Conservation (phyloP, 805 yeast species). For the Metschnikowia rubicola region DNA sequence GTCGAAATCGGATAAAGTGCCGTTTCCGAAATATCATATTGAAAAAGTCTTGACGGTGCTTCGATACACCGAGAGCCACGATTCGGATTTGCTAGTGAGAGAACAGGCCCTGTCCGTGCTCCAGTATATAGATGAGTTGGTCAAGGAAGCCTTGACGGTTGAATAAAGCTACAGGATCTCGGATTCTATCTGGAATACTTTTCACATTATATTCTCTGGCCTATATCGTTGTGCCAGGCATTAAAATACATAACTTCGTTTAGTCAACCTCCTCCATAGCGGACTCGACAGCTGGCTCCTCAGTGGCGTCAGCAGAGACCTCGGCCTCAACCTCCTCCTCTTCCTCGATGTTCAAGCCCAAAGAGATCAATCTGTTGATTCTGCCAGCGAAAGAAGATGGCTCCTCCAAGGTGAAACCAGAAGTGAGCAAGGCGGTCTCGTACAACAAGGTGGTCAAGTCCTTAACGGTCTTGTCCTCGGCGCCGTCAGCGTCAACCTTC, state of each 20-base stretch:
- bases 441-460: conserved; percentile 93
- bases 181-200: neutral
- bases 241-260: conserved; percentile 18
- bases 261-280: conserved; percentile 99
- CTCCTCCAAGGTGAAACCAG: conserved; percentile 98
- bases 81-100: conserved; percentile 54
- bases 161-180: neutral
- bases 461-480: conserved; percentile 97
- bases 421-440: conserved; percentile 97
- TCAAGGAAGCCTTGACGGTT: conserved; percentile 8
- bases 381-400: conserved; percentile 96
- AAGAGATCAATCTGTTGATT: conserved; percentile 95
- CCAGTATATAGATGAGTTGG: conserved; percentile 30
- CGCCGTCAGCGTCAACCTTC: conserved; percentile 96
- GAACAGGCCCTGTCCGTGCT: conserved; percentile 49
- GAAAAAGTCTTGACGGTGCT: conserved; percentile 40
- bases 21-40: conserved; percentile 50
- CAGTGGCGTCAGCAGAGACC: conserved; percentile 41
- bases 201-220: conserved; percentile 1
- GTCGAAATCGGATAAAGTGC: conserved; percentile 42
- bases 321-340: conserved; percentile 53
- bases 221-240: conserved; percentile 1
- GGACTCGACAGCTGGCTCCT: conserved; percentile 52
- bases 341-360: conserved; percentile 97
- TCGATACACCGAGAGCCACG: conserved; percentile 44